Base-by-base conservation (phyloP, 2,329 filamentous ascomycete species). In the Grosmannia serpens region DNA sequence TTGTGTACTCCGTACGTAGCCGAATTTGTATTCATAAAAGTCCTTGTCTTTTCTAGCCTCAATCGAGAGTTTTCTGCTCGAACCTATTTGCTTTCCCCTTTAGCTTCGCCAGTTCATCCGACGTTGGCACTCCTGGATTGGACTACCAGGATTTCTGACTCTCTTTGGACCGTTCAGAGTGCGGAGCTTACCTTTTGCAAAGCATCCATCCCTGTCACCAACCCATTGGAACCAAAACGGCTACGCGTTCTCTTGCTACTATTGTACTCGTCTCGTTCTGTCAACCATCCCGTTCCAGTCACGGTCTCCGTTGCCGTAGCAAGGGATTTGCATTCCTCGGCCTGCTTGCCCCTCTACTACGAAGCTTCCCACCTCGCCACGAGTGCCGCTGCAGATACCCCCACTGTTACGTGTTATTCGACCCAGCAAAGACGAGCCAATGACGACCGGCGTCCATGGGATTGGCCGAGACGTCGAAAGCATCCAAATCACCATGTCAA, bases 401-500 rank as follows among this genome's bases (percentile, higher is more conserved):
- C 35, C 50, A 44, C 24, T 54, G 35, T 46, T 24, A 22, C 35
- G 24, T 24, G 29, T 44, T 46, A 20, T 13, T 31, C 13, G 20
- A 38, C 24, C 33, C 46, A 2, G 26, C 11, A 35, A 50, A 38
- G 46, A 53, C 49, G 22, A 47, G 29, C 50, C 53, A 50, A 64
- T 63, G 63, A 60, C 62, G 33, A 65, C 63, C 55, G 61, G 60
- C 20, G 59, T 63, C 58, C 62, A 63, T 62, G 62, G 64, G 35
- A 33, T 62, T 38, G 60, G 63, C 52, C 60, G 59, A 15, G 63
- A 63, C 44, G 61, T 61, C 27, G 62, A 63, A 53, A 56, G 62
- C 53, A 50, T 65, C 57, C 64, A 64, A 53, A 61, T 65, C 56
- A 63, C 64, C 56, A 67, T 64, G 49, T 59, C 65, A 56, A 60